These are phyloP conservation scores for Suhomyces xylopsoci DNA, from an alignment of 805 yeast genomes.

Conservation along the genomic window DNA sequence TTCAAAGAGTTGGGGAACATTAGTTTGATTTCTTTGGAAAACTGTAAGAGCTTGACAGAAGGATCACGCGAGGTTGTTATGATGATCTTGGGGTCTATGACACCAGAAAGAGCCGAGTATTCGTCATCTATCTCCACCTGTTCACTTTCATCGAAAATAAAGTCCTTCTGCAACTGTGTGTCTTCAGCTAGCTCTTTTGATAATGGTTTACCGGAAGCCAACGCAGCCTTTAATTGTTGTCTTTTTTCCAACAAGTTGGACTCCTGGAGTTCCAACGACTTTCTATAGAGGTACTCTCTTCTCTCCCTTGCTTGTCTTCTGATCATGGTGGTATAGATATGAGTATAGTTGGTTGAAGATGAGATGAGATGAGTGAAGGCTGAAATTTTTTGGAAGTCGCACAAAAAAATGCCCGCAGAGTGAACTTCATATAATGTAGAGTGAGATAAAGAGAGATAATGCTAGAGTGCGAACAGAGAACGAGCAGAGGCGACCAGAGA, in stretches of 20 bases:
- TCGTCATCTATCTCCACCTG: constrained; percentile 82
- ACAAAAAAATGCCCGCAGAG: neutral
- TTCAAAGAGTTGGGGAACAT: constrained; percentile 87
- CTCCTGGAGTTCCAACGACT: constrained; percentile 87
- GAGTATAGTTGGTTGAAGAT: constrained; percentile 6
- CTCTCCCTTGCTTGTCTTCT: constrained; percentile 96
- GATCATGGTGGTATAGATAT: constrained; percentile 43
- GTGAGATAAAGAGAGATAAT: neutral
- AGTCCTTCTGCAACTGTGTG: constrained; percentile 72
- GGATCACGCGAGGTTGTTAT: constrained; percentile 96
- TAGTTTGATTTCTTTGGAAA: constrained; percentile 86
- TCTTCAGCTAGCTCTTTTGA: constrained; percentile 92
- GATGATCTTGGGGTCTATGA: constrained; percentile 84
- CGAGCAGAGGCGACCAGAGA: too few relatives aligned
- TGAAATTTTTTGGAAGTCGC: constrained; percentile 1
- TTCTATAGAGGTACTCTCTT: constrained; percentile 86
- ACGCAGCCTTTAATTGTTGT: constrained; percentile 78
- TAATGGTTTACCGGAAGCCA: constrained; percentile 87
- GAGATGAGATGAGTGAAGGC: neutral
- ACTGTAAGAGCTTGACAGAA: constrained; percentile 77
- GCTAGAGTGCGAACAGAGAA: too few relatives aligned
- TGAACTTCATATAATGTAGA: too few relatives aligned
- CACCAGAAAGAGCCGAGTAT: constrained; percentile 81
- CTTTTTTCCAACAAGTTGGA: constrained; percentile 82
- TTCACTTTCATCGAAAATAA: constrained; percentile 78